Conservation (phyloP, 768 basidiomycete species). For the Lentinula lateritia region DNA sequence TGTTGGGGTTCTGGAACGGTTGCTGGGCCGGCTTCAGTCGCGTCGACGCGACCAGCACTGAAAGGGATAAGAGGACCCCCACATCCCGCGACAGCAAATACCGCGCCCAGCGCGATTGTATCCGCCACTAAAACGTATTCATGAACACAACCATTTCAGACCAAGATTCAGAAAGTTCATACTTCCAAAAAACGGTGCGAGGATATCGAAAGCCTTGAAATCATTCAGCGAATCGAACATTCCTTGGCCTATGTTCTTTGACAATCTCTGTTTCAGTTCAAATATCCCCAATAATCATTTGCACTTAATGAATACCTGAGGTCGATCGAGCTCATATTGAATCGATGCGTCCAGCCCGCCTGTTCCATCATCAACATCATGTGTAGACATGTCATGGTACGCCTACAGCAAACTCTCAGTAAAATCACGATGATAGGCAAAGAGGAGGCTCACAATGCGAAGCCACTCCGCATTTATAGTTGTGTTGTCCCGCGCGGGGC, state of each 20-base stretch:
- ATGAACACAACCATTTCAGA: neutral
- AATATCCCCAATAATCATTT: too few relatives aligned
- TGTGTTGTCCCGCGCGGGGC: slow-evolving; percentile 23
- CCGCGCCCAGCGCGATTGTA: slow-evolving; percentile 33
- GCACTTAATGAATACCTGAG: slow-evolving; percentile 28
- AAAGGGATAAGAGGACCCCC: slow-evolving; percentile 41
- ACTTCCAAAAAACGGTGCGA: slow-evolving; percentile 39
- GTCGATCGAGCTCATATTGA: slow-evolving; percentile 36
- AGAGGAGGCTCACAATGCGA: slow-evolving; percentile 24
- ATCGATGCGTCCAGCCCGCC: slow-evolving; percentile 50
- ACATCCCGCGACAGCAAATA: slow-evolving; percentile 33
- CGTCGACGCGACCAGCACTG: slow-evolving; percentile 37
- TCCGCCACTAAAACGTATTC: slow-evolving; percentile 31
- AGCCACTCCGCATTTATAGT: slow-evolving; percentile 34
- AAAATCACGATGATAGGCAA: neutral
- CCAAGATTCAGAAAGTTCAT: slow-evolving; percentile 10
- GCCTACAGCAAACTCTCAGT: slow-evolving; percentile 19
- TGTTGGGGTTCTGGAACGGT: slow-evolving; percentile 42
- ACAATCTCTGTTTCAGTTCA: too few relatives aligned
- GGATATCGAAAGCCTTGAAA: slow-evolving; percentile 29
- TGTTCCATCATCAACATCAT: slow-evolving; percentile 36
- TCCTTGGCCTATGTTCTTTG: slow-evolving; percentile 42
- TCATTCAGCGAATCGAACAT: slow-evolving; percentile 38
- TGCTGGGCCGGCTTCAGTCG: slow-evolving; percentile 26
- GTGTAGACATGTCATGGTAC: slow-evolving; percentile 47